phyloP scores from a whole-genome alignment of 805 yeast genomes.

The Alloascoidea hylecoeti region DNA sequence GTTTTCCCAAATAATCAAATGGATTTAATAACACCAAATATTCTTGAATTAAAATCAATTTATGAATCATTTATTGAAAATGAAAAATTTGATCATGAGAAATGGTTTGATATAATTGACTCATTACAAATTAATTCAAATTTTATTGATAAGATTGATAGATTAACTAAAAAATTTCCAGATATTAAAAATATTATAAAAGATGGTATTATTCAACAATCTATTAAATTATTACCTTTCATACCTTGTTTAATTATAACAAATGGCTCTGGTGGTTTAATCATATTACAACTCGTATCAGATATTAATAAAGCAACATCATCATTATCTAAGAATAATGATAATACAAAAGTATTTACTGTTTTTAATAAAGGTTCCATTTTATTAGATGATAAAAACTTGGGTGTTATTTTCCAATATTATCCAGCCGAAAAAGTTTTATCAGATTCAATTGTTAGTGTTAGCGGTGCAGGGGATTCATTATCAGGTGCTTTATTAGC shows the following conservation, averaged over 20 bases:
- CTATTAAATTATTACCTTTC: conserved; percentile 61
- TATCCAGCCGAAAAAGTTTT: conserved; percentile 25
- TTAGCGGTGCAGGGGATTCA: conserved; percentile 86
- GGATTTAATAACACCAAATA: conserved; percentile 54
- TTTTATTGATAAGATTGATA: conserved; percentile 31
- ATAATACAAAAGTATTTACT: conserved; percentile 7
- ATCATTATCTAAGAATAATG: conserved; percentile 8
- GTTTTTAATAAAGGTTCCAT: conserved; percentile 4
- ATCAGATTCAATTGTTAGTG: conserved; percentile 35
- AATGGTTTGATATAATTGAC: conserved; percentile 70
- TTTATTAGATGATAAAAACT: conserved; percentile 10
- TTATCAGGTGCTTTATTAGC: conserved; percentile 51
- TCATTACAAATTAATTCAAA: conserved; percentile 31
- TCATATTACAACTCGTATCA: conserved; percentile 22
- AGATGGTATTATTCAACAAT: conserved; percentile 41
- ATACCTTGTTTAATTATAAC: conserved; percentile 54
- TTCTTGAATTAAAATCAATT: conserved; percentile 42
- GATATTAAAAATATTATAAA: conserved; percentile 15
- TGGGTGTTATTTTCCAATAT: conserved; percentile 53
- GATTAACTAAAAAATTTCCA: conserved; percentile 12
- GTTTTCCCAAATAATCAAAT: conserved; percentile 32
- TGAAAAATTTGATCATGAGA: conserved; percentile 34
- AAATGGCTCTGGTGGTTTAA: conserved; percentile 52
- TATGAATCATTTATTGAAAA: conserved; percentile 29
- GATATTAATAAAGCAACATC: conserved; percentile 4